Evolutionary conservation across 1,284 basidiomycete genomes (phyloP), one percentile per base, ranked within the genome.

Genomic region (Cryptococcus jaspeensis): DNA sequence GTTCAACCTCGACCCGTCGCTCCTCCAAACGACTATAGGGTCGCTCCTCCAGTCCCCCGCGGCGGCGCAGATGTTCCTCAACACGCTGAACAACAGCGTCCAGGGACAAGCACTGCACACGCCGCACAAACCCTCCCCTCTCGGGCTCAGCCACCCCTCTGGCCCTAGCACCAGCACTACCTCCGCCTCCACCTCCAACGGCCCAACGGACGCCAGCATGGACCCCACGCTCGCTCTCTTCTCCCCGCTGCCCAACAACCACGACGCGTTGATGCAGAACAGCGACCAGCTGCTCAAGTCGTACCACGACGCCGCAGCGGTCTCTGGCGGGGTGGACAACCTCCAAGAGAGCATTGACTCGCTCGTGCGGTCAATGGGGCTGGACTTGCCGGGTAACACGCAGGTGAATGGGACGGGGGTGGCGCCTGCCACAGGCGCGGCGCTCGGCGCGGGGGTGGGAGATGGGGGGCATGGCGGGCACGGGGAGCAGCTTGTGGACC

Each of bases 291-390:
- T 87, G 15, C 80, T 85, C 44, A 83, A 83, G 61, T 79, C 82
- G 2, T 88, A 87, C 78, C 81, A 81, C 45, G 81, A 82, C 49
- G 80, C 88, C 0, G 70, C 82, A 25, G 86, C 85, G 56, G 87
- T 92, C 47, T 84, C 86, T 52, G 80, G 81, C 45, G 87, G 90
- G 56, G 87, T 92, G 28, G 85, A 87, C 59, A 82, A 84, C 43
- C 77, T 92, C 52, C 85, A 89, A 64, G 81, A 80, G 38, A 86
- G 84, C 61, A 87, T 93, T 60, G 84, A 90, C 58, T 83, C 83
- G 12, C 80, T 92, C 39, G 87, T 92, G 45, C 81, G 86, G 65
- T 83, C 82, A 52, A 81, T 89, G 55, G 88, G 88, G 1, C 77
- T 90, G 39, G 86, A 76, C 47, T 23, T 69, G 37, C 66, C 69